Percentiles rank a stretch among this genome's conserved stretches.
These are phyloP conservation scores for Quercus gilva DNA, from an alignment of 306 rosid species.

Conservation along the genomic window DNA sequence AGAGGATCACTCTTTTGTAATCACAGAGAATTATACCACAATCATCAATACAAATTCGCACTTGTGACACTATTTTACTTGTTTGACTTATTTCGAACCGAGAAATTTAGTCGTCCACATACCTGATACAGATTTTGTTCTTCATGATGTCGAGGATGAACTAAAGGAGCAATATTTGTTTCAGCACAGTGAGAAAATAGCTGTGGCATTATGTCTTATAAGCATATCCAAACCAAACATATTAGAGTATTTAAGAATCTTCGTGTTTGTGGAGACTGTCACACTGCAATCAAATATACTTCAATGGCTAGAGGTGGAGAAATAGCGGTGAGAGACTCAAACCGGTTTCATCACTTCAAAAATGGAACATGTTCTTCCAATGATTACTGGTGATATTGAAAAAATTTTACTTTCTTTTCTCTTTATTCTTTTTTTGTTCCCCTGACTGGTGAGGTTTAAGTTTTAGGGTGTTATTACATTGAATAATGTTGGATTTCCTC, in stretches of 20 bases:
- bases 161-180: no score
- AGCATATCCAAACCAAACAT: slow-evolving; percentile 40
- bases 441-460: no score
- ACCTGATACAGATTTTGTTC: no score
- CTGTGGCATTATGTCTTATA: slow-evolving; percentile 64
- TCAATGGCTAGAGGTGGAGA: slow-evolving; percentile 55
- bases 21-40: no score
- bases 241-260: slow-evolving; percentile 60
- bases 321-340: slow-evolving; percentile 60
- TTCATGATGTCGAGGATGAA: no score
- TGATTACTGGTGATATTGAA: slow-evolving; percentile 53
- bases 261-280: slow-evolving; percentile 63
- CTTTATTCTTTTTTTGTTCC: no score
- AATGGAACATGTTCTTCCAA: slow-evolving; percentile 63
- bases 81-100: no score
- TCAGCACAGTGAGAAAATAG: slow-evolving; percentile 61
- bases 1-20: no score
- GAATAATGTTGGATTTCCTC: background rate
- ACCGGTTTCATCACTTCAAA: slow-evolving; percentile 62
- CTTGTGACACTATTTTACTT: no score
- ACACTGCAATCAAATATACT: slow-evolving; percentile 51
- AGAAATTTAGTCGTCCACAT: no score
- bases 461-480: background rate
- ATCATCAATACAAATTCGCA: no score
- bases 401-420: no score